A percentile compares a stretch with the other conserved stretches of the same genome.
Conservation (phyloP, 2,329 filamentous ascomycete genomes). For the Curvularia hawaiiensis region DNA sequence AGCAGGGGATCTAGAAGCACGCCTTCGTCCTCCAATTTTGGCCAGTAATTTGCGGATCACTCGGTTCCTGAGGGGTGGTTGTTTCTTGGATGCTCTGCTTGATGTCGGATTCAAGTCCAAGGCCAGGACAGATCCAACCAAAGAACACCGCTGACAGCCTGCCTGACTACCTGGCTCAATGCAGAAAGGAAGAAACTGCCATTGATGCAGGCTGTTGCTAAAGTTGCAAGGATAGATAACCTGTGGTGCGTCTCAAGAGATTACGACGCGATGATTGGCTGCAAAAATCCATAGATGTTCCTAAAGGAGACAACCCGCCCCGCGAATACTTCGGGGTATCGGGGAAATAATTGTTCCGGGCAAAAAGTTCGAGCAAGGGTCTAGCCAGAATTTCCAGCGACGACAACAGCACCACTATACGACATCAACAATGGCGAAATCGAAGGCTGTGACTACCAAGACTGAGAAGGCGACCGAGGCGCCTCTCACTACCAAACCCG, state of each 20-base stretch:
- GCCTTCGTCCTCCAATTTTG: neutral
- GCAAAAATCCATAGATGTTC: constrained; percentile 10
- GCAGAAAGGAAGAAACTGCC: constrained; percentile 13
- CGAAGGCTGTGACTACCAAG: constrained; percentile 34
- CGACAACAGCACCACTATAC: constrained; percentile 12
- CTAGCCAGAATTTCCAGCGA: constrained; percentile 26
- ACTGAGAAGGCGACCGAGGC: constrained; percentile 36
- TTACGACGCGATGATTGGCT: constrained; percentile 38
- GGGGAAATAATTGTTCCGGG: constrained; percentile 19
- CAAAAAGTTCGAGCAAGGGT: constrained; percentile 26
- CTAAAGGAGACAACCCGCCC: constrained; percentile 19
- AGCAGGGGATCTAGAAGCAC: neutral
- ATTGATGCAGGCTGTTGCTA: constrained; percentile 20
- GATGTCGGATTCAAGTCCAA: neutral
- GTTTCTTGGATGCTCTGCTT: neutral
- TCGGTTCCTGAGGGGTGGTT: neutral
- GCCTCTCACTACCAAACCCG: constrained; percentile 44
- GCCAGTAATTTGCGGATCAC: neutral
- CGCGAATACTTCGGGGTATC: constrained; percentile 17
- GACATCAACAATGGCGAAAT: constrained; percentile 39
- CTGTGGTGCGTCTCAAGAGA: constrained; percentile 31
- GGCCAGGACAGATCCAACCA: neutral
- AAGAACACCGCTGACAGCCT: constrained; percentile 7
- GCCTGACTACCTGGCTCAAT: constrained; percentile 11
- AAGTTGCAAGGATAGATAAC: constrained; percentile 18